Conservation (phyloP, 1,139 yeast genomes). For the Scheffersomyces insectosa region DNA sequence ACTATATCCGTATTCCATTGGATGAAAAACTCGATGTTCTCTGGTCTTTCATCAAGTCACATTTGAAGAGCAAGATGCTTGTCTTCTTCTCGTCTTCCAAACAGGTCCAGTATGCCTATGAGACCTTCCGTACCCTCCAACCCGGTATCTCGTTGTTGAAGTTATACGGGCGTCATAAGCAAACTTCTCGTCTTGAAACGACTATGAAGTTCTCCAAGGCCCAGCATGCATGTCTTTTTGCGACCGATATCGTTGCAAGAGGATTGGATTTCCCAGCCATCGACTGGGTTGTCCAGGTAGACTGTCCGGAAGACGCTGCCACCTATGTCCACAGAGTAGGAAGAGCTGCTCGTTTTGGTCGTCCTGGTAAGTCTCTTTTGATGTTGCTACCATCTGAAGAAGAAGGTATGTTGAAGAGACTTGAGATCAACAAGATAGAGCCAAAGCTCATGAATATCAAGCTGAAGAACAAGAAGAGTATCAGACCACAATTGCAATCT, state of each 20-base stretch:
- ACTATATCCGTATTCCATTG: slow-evolving; percentile 67
- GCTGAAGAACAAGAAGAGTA: slow-evolving; percentile 73
- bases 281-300: slow-evolving; percentile 96
- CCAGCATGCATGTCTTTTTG: slow-evolving; percentile 84
- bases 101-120: slow-evolving; percentile 93
- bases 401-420: slow-evolving; percentile 67
- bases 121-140: slow-evolving; percentile 84
- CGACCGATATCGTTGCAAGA: slow-evolving; percentile 96
- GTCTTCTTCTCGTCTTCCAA: slow-evolving; percentile 92
- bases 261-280: slow-evolving; percentile 97
- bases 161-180: slow-evolving; percentile 94
- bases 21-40: slow-evolving; percentile 83
- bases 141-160: slow-evolving; percentile 95
- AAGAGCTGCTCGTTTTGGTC: slow-evolving; percentile 91
- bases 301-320: slow-evolving; percentile 93
- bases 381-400: slow-evolving; percentile 86
- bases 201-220: slow-evolving; percentile 83
- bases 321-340: slow-evolving; percentile 98
- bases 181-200: slow-evolving; percentile 88
- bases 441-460: slow-evolving; percentile 74
- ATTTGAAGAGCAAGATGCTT: slow-evolving; percentile 77
- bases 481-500: slow-evolving; percentile 82
- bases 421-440: slow-evolving; percentile 64
- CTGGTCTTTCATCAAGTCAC: slow-evolving; percentile 89
- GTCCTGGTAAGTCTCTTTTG: slow-evolving; percentile 80